Conservation (phyloP, 2,329 filamentous ascomycete genomes). For the Drechslera avenae region DNA sequence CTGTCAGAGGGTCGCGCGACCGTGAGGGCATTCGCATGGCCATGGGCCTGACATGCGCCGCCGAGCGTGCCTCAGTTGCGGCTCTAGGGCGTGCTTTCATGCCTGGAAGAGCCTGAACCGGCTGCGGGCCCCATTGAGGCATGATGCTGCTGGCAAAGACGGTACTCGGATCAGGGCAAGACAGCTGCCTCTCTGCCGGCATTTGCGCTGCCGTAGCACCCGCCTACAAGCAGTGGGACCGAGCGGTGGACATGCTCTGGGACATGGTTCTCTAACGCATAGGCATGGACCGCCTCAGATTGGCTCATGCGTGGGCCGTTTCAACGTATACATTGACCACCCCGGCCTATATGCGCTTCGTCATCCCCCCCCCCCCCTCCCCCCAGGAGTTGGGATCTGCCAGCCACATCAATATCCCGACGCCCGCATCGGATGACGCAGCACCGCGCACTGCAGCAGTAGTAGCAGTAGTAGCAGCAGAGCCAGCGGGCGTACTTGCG, state of each 20-base stretch:
- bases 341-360: conserved; percentile 48
- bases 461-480: too few relatives aligned
- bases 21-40: conserved; percentile 7
- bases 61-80: conserved; percentile 25
- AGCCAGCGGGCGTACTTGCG: conserved; percentile 27
- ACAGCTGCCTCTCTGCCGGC: conserved; percentile 43
- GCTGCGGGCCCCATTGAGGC: conserved; percentile 23
- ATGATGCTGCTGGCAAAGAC: conserved; percentile 31
- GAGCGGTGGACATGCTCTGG: conserved; percentile 31
- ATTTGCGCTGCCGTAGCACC: conserved; percentile 46
- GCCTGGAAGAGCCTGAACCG: conserved; percentile 39
- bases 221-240: conserved; percentile 41
- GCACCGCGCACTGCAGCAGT: conserved; percentile 32
- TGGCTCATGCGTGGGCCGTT: conserved; percentile 50
- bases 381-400: conserved; percentile 40
- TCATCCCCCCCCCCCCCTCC: too few relatives aligned
- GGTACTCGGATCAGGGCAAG: conserved; percentile 37
- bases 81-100: conserved; percentile 25
- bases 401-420: conserved; percentile 45
- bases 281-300: conserved; percentile 45
- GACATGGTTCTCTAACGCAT: conserved; percentile 44
- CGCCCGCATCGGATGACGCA: conserved; percentile 36
- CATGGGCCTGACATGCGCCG: conserved; percentile 23
- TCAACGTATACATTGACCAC: conserved; percentile 44
- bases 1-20: conserved; percentile 1